A percentile compares a stretch with the other conserved stretches of the same genome.
These are phyloP conservation scores for Solanum chmielewskii DNA, from an alignment of 257 asterid species.

Conservation along the genomic window DNA sequence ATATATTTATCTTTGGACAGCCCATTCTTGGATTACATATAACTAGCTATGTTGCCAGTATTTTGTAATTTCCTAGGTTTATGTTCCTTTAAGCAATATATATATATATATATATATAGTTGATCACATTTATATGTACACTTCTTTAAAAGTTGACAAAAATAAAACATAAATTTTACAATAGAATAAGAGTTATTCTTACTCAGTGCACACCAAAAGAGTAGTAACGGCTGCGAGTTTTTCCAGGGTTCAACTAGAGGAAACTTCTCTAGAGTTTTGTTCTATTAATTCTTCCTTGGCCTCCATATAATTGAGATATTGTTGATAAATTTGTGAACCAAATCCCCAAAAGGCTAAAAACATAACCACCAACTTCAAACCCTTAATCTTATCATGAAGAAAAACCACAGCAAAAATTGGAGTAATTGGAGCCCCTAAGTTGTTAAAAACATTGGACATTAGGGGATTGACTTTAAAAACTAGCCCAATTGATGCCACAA, in stretches of 20 bases:
- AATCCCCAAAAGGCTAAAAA: constrained; percentile 65
- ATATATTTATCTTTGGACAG: background rate
- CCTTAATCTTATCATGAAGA: constrained; percentile 35
- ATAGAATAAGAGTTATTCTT: background rate
- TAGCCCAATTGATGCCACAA: constrained; percentile 35
- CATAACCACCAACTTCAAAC: constrained; percentile 50
- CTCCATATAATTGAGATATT: background rate
- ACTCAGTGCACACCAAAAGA: background rate
- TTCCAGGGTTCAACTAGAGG: background rate
- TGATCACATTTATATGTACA: background rate
- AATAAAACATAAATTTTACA: background rate
- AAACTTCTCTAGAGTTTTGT: background rate
- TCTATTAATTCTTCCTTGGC: background rate
- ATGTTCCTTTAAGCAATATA: background rate
- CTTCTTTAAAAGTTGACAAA: background rate
- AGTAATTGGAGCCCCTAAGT: constrained; percentile 49
- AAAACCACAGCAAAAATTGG: constrained; percentile 51
- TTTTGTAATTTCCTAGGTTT: background rate
- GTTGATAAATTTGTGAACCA: constrained; percentile 40
- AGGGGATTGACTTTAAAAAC: constrained; percentile 45
- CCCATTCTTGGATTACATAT: background rate
- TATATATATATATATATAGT: background rate
- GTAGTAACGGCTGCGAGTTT: background rate
- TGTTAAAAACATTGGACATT: constrained; percentile 55
- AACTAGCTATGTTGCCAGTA: background rate